phyloP scores from a whole-genome alignment of 164 flowering plant genomes.

The Vitis riparia region DNA sequence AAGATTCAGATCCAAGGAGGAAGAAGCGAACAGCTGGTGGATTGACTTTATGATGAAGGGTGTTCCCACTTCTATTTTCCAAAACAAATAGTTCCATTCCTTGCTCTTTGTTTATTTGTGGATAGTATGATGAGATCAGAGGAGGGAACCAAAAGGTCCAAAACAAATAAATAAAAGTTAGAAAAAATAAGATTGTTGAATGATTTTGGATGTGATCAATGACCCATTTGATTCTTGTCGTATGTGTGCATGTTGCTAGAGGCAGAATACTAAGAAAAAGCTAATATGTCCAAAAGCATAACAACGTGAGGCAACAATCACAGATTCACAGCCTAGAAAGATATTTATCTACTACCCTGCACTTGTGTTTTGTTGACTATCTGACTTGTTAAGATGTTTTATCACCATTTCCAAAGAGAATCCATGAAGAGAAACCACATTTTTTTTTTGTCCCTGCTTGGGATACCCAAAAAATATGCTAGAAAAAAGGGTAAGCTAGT shows the following conservation, averaged over 20 bases:
- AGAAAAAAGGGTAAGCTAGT: too few species aligned
- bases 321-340: too few species aligned
- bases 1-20: conserved; percentile 24
- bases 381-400: too few species aligned
- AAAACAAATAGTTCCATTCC: neutral
- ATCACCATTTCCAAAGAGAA: too few species aligned
- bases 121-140: neutral
- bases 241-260: neutral
- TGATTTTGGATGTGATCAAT: neutral
- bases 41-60: conserved; percentile 23
- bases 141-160: neutral
- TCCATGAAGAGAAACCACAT: too few species aligned
- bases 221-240: neutral
- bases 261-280: neutral
- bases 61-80: neutral
- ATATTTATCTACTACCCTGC: too few species aligned
- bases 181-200: neutral
- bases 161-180: neutral
- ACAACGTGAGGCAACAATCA: neutral
- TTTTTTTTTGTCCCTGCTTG: too few species aligned
- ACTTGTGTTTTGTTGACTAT: too few species aligned
- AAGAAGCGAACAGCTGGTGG: conserved; percentile 16
- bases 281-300: neutral
- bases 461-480: too few species aligned
- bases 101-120: conserved; percentile 1